Percentiles rank a stretch among this genome's conserved stretches.
phyloP scores from a whole-genome alignment of 768 basidiomycete species.

The Krasilnikovozyma curviuscula region DNA sequence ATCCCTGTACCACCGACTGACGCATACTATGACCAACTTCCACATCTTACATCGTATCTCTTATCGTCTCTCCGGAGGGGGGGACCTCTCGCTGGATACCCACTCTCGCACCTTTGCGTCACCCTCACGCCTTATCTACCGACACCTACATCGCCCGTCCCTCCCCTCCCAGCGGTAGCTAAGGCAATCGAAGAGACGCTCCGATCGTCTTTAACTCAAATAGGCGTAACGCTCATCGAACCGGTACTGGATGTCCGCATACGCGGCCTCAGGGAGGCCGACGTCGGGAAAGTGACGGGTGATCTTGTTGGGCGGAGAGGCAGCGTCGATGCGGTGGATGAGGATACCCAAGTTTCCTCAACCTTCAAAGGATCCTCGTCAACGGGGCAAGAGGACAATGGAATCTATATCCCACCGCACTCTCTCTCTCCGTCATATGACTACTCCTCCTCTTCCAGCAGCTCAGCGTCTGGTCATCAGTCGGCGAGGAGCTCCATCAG shows the following conservation, averaged over 20 bases:
- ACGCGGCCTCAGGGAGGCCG: conserved; percentile 45
- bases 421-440: conserved; percentile 53
- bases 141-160: conserved; percentile 12
- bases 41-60: conserved; percentile 6
- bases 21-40: conserved; percentile 22
- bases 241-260: conserved; percentile 60
- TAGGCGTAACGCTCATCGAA: conserved; percentile 51
- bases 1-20: conserved; percentile 36
- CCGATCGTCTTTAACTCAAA: conserved; percentile 40
- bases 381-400: conserved; percentile 39
- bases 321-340: conserved; percentile 51
- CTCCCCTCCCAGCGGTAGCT: conserved; percentile 43
- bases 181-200: conserved; percentile 39
- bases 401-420: conserved; percentile 53
- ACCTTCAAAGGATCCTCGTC: neutral
- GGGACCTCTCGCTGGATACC: conserved; percentile 53
- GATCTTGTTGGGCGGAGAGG: conserved; percentile 68
- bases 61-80: conserved; percentile 42
- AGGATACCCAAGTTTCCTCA: conserved; percentile 23
- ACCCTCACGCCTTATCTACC: conserved; percentile 29
- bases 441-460: conserved; percentile 21
- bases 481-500: conserved; percentile 44
- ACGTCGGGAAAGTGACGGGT: conserved; percentile 56
- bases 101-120: conserved; percentile 45
- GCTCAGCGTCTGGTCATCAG: conserved; percentile 23